Percentiles rank a stretch among this genome's conserved stretches.
These are phyloP conservation scores for Orbilia ellipsospora DNA, from an alignment of 2,329 filamentous ascomycete species.

Conservation along the genomic window DNA sequence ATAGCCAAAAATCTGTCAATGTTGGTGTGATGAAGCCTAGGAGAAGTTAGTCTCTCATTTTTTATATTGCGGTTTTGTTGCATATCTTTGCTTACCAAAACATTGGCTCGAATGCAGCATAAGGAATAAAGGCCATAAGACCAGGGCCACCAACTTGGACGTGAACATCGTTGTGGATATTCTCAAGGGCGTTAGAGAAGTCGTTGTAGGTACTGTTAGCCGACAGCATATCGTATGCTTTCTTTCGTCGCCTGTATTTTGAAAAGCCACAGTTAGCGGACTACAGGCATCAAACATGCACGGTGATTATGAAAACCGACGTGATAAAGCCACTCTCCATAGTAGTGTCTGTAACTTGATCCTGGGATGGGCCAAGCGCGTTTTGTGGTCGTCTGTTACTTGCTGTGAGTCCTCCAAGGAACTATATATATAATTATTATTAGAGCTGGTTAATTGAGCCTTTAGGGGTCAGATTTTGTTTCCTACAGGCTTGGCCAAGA, in stretches of 20 bases:
- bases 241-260: conserved; percentile 49
- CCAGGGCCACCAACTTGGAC: conserved; percentile 56
- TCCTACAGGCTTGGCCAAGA: conserved; percentile 38
- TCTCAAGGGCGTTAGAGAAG: conserved; percentile 57
- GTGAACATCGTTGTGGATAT: conserved; percentile 59
- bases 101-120: conserved; percentile 59
- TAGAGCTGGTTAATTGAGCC: neutral
- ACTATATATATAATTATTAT: conserved; percentile 12
- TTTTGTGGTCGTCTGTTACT: conserved; percentile 18
- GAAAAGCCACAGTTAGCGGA: neutral
- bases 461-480: conserved; percentile 4
- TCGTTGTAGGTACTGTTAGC: conserved; percentile 50
- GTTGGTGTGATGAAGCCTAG: conserved; percentile 54
- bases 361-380: neutral
- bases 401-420: neutral
- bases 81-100: conserved; percentile 56
- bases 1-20: conserved; percentile 59
- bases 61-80: too few species aligned
- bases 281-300: neutral
- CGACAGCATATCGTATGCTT: conserved; percentile 57
- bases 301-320: conserved; percentile 9
- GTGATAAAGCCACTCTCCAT: conserved; percentile 55
- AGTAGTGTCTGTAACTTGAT: conserved; percentile 46
- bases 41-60: neutral
- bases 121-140: conserved; percentile 59